phyloP scores from a whole-genome alignment of 1,139 yeast genomes.

The Hyphopichia khmerensis region DNA sequence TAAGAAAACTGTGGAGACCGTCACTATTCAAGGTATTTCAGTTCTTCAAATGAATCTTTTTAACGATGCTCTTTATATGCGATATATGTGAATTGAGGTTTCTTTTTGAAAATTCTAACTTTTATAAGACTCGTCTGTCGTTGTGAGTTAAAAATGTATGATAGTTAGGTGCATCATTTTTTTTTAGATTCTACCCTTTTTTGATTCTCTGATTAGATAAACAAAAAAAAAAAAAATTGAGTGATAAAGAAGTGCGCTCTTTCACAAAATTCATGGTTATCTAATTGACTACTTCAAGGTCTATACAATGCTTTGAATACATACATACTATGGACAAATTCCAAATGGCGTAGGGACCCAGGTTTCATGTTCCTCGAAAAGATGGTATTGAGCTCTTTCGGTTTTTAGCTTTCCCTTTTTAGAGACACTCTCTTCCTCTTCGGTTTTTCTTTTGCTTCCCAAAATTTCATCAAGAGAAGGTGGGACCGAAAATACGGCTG shows the following conservation, averaged over 20 bases:
- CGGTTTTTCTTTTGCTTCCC: background rate
- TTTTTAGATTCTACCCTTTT: background rate
- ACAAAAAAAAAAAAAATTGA: background rate
- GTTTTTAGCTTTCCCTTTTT: background rate
- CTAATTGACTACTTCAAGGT: too few species aligned
- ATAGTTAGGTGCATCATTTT: slow-evolving; percentile 1
- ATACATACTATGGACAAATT: slow-evolving; percentile 4
- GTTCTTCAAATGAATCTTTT: too few species aligned
- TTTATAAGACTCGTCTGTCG: background rate
- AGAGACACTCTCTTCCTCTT: background rate
- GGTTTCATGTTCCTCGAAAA: slow-evolving; percentile 21
- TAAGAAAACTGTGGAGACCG: background rate
- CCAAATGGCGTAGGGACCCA: slow-evolving; percentile 44
- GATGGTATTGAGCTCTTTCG: too few species aligned
- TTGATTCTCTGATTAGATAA: background rate
- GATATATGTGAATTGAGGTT: too few species aligned
- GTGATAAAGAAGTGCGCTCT: background rate
- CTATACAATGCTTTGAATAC: too few species aligned
- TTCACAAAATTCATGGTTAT: too few species aligned
- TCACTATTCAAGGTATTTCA: background rate
- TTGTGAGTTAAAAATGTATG: background rate
- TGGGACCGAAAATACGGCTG: slow-evolving; percentile 14
- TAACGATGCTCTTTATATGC: too few species aligned
- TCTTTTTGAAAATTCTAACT: too few species aligned
- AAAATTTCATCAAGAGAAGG: slow-evolving; percentile 19